phyloP scores from a whole-genome alignment of 2,329 filamentous ascomycete genomes.

The Claviceps pazoutovae region DNA sequence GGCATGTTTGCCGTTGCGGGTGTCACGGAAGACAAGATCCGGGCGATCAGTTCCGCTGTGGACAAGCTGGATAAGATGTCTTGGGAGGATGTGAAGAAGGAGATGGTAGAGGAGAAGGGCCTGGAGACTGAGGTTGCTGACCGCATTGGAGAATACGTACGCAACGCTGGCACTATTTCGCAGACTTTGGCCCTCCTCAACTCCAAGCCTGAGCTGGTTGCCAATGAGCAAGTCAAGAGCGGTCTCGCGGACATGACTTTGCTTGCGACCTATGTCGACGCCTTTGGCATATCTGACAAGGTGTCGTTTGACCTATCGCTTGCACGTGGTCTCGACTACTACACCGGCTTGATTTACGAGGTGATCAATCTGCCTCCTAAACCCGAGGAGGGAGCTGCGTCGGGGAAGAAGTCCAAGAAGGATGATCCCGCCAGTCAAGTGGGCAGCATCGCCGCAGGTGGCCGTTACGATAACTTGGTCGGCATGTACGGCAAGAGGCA shows the following conservation, averaged over 20 bases:
- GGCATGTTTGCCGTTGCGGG: conserved; percentile 86
- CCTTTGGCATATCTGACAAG: conserved; percentile 55
- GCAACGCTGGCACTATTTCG: conserved; percentile 52
- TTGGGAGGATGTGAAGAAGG: conserved; percentile 78
- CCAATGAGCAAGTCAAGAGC: conserved; percentile 61
- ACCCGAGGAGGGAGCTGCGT: conserved; percentile 16
- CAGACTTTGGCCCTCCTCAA: conserved; percentile 61
- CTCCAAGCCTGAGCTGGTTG: conserved; percentile 50
- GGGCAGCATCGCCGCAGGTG: conserved; percentile 78
- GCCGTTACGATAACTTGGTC: conserved; percentile 84
- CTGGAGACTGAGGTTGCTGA: conserved; percentile 65
- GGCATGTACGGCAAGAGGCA: conserved; percentile 85
- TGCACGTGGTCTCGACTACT: conserved; percentile 84
- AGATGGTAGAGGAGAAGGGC: conserved; percentile 80
- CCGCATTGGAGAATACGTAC: conserved; percentile 75
- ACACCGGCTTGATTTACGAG: conserved; percentile 83
- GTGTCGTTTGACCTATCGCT: conserved; percentile 85
- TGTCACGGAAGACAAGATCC: conserved; percentile 74
- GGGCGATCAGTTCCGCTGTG: conserved; percentile 80
- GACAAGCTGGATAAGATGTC: conserved; percentile 92
- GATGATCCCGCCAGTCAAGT: conserved; percentile 46
- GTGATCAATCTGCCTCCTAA: conserved; percentile 53
- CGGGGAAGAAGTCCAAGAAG: conserved; percentile 35
- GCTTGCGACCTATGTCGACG: conserved; percentile 70
- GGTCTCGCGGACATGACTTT: conserved; percentile 71